Conservation (phyloP, 2,329 filamentous ascomycete species). For the Colletotrichum sp. region DNA sequence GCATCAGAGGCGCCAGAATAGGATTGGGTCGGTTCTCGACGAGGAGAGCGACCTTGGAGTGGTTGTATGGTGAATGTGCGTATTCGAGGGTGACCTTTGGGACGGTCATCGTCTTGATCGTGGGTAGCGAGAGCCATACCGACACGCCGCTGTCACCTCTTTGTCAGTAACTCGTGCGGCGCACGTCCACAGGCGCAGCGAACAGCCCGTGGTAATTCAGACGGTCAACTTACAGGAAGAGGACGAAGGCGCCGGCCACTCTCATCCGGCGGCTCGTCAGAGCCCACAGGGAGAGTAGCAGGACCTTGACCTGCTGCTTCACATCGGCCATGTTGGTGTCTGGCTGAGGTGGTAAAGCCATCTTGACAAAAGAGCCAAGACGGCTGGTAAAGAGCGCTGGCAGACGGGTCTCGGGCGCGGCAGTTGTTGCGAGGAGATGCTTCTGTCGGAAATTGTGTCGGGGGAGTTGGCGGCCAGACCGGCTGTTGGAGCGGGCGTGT, state of each 20-base stretch:
- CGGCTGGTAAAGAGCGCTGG: not conserved
- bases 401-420: not conserved
- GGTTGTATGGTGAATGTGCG: conserved; percentile 44
- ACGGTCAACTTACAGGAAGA: conserved; percentile 34
- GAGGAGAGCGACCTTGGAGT: conserved; percentile 59
- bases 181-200: not conserved
- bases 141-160: conserved; percentile 13
- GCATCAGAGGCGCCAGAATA: conserved; percentile 56
- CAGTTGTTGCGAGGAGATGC: not conserved
- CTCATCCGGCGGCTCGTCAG: conserved; percentile 39
- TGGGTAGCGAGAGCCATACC: conserved; percentile 26
- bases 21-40: conserved; percentile 57
- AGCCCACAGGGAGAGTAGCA: conserved; percentile 33
- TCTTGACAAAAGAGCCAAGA: not conserved
- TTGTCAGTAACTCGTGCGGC: not conserved
- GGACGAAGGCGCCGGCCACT: conserved; percentile 29
- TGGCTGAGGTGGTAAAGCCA: conserved; percentile 3
- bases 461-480: not conserved
- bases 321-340: conserved; percentile 25
- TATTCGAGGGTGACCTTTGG: conserved; percentile 39
- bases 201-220: not conserved
- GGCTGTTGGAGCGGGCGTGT: not conserved
- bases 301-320: conserved; percentile 24
- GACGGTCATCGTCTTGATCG: conserved; percentile 26
- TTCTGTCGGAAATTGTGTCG: not conserved